Percentiles rank a stretch among this genome's conserved stretches.
These are phyloP conservation scores for Rhodofomes roseus DNA, from an alignment of 1,284 basidiomycete genomes.

Conservation along the genomic window DNA sequence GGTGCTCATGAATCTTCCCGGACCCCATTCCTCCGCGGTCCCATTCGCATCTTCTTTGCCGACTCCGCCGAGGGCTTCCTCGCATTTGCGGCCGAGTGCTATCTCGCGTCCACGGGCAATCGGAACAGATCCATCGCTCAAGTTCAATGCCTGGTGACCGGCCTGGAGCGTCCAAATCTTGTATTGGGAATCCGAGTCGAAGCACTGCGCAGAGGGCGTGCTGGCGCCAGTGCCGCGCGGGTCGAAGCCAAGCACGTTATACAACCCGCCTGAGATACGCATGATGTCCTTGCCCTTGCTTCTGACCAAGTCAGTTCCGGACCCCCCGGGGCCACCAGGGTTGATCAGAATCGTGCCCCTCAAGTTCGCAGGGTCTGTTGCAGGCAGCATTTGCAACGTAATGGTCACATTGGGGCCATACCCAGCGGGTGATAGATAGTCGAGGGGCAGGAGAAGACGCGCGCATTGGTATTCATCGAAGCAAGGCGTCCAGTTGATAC, in stretches of 20 bases:
- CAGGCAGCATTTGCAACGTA: constrained; percentile 31
- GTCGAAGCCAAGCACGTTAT: constrained; percentile 50
- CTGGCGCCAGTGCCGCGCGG: constrained; percentile 27
- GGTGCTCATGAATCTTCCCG: constrained; percentile 38
- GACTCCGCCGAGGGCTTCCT: constrained; percentile 17
- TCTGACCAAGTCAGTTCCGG: constrained; percentile 35
- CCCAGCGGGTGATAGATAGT: constrained; percentile 30
- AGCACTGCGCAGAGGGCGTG: constrained; percentile 17
- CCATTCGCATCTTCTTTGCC: constrained; percentile 11
- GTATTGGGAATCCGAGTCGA: constrained; percentile 18
- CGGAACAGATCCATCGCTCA: constrained; percentile 8
- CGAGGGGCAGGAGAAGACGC: constrained; percentile 30
- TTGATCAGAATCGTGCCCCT: constrained; percentile 47
- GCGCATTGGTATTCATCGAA: constrained; percentile 20
- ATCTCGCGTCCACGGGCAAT: constrained; percentile 9
- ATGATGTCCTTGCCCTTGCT: constrained; percentile 27
- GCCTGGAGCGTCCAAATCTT: constrained; percentile 14
- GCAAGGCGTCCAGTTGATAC: constrained; percentile 20
- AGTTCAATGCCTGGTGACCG: constrained; percentile 4
- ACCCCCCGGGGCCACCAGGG: constrained; percentile 49
- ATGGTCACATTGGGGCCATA: constrained; percentile 28
- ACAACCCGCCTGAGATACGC: constrained; percentile 37
- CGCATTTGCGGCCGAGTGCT: constrained; percentile 12
- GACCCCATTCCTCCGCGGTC: constrained; percentile 18
- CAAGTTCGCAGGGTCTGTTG: constrained; percentile 27